Base-by-base conservation (phyloP, 2,329 filamentous ascomycete species). In the Exophiala viscosa region DNA sequence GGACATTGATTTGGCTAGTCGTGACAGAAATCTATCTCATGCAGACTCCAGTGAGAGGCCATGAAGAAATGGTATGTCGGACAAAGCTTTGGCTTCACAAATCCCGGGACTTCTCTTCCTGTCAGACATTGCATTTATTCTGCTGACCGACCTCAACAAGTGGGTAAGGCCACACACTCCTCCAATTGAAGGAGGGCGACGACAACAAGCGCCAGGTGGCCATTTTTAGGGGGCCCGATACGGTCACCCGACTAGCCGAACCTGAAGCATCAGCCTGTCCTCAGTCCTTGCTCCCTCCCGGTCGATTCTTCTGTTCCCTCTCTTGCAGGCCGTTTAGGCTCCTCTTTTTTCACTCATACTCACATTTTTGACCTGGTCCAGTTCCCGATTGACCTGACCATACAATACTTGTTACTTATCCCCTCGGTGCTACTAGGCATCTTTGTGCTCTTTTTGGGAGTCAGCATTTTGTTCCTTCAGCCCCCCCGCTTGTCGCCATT, bases 341-440 rank as follows among this genome's bases (percentile, higher is more conserved):
- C 48, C 42, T 50, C 40, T 44, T 45, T 50, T 50, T 38, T 23
- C 40, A 23, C 40, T n/a, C 40, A 45, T 38, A 33, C 38, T 42
- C 40, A 49, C 48, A 46, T 36, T 51, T 55, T 52, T 53, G 31
- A 20, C 45, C 45, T 48, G 48, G 48, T 48, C 53, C 42, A 50
- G 48, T 39, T 45, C 53, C 45, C 42, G 40, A 42, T 31, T 39
- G 34, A n/a, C 45, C 20, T 36, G 14, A 33, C 45, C 17, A 34
- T 48, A 39, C 45, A 14, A 14, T 33, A 40, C 32, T 40, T 40
- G 17, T 31, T 47, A 13, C 33, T 36, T 32, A 23, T 33, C 17
- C 44, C 32, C 38, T 41, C 17, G 14, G 14, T 17, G 17, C 18
- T 41, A 17, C 33, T 35, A 35, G 32, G 14, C 32, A 17, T 23